Evolutionary conservation across 1,284 basidiomycete species (phyloP).

Genomic region (Peniophora sp.): DNA sequence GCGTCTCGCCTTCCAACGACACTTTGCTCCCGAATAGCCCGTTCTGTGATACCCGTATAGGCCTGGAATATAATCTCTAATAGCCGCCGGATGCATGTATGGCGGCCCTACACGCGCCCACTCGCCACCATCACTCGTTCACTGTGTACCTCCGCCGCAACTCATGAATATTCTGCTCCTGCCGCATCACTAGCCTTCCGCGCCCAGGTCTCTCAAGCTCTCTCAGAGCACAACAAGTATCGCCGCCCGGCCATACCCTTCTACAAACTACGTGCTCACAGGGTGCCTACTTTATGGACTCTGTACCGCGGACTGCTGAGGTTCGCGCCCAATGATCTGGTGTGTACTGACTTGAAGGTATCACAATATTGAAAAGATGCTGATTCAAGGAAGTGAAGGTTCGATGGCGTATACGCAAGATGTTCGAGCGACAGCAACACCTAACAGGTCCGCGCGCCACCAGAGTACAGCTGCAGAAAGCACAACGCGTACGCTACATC

Average conservation of each 20-base stretch:
- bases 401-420: slow-evolving; percentile 41
- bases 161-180: not conserved
- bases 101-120: not conserved
- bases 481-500: slow-evolving; percentile 39
- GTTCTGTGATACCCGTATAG: not conserved
- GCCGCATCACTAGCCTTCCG: not conserved
- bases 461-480: slow-evolving; percentile 35
- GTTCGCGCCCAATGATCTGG: slow-evolving; percentile 45
- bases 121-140: slow-evolving; percentile 1
- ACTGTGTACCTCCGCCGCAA: too few relatives aligned
- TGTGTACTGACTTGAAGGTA: slow-evolving; percentile 23
- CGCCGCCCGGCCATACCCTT: slow-evolving; percentile 60
- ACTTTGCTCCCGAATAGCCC: not conserved
- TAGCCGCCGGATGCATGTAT: not conserved
- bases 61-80: not conserved
- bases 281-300: slow-evolving; percentile 65
- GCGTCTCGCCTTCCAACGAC: not conserved
- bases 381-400: slow-evolving; percentile 36
- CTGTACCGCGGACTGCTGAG: slow-evolving; percentile 67
- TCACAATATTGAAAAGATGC: slow-evolving; percentile 1
- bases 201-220: not conserved
- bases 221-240: not conserved
- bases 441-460: slow-evolving; percentile 42
- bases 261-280: slow-evolving; percentile 63
- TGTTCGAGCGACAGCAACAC: slow-evolving; percentile 46